Percentiles rank a stretch among this genome's conserved stretches.
Conservation (phyloP, 352 stramenopile genomes). For the Phytophthora parvispora region DNA sequence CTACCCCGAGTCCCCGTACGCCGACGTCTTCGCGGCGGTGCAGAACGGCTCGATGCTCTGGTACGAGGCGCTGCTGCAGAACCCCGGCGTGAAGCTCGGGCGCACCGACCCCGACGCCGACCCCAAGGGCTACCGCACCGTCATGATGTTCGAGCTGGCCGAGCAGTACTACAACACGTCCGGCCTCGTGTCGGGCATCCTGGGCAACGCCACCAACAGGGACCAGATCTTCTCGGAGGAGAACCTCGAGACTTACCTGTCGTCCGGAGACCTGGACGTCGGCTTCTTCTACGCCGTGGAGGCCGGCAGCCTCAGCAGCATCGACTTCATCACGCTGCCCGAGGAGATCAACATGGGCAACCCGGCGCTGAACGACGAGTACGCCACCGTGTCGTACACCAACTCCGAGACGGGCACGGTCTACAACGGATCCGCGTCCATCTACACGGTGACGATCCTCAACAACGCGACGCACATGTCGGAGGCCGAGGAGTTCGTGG, state of each 20-base stretch:
- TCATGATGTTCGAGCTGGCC: conserved; percentile 49
- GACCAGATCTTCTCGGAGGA: conserved; percentile 49
- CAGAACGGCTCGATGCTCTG: conserved; percentile 40
- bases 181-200: conserved; percentile 24
- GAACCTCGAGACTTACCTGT: conserved; percentile 39
- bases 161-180: conserved; percentile 41
- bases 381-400: conserved; percentile 41
- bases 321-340: conserved; percentile 38
- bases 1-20: conserved; percentile 34
- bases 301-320: conserved; percentile 25
- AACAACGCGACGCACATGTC: conserved; percentile 44
- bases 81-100: conserved; percentile 38
- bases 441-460: conserved; percentile 42
- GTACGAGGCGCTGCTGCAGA: conserved; percentile 41
- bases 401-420: conserved; percentile 42
- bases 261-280: conserved; percentile 36
- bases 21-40: conserved; percentile 34
- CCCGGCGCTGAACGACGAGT: conserved; percentile 30
- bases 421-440: conserved; percentile 45
- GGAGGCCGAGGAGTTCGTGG: conserved; percentile 42
- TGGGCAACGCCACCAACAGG: conserved; percentile 41
- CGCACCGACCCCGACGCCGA: conserved; percentile 40
- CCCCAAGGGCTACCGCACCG: conserved; percentile 43
- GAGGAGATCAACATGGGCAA: conserved; percentile 44
- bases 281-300: conserved; percentile 47